Evolutionary conservation across 1,139 yeast genomes (phyloP).

Genomic region (Suzukiozyma palmioleophila): DNA sequence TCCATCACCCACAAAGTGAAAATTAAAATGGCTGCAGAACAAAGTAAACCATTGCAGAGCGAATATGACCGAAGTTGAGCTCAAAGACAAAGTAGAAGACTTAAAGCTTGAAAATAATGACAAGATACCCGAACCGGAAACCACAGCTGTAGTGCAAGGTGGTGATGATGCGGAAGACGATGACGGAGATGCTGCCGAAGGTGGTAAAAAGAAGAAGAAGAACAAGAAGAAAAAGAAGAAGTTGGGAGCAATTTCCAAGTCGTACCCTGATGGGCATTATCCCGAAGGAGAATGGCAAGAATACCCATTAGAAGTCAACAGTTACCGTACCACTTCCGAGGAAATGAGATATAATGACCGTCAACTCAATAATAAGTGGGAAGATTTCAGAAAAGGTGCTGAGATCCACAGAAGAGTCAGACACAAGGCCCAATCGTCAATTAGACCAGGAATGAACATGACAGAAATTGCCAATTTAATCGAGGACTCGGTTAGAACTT

Average conservation of each 20-base stretch:
- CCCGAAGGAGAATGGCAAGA: slow-evolving; percentile 91
- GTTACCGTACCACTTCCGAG: slow-evolving; percentile 77
- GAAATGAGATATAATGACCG: slow-evolving; percentile 79
- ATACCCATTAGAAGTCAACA: slow-evolving; percentile 66
- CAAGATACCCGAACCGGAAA: slow-evolving; percentile 3
- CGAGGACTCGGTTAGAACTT: slow-evolving; percentile 77
- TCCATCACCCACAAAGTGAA: too few relatives aligned
- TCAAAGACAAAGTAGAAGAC: slow-evolving; percentile 12
- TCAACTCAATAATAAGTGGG: slow-evolving; percentile 62
- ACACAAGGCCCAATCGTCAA: slow-evolving; percentile 64
- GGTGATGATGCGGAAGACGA: slow-evolving; percentile 10
- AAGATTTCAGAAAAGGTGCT: slow-evolving; percentile 92
- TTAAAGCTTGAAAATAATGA: slow-evolving; percentile 8
- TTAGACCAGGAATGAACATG: slow-evolving; percentile 91
- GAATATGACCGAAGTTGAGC: slow-evolving; percentile 8
- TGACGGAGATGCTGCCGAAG: slow-evolving; percentile 9
- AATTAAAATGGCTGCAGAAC: not conserved
- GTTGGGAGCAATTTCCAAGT: slow-evolving; percentile 55
- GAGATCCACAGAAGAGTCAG: slow-evolving; percentile 93
- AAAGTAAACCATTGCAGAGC: not conserved
- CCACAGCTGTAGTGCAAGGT: slow-evolving; percentile 6
- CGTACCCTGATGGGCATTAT: slow-evolving; percentile 68
- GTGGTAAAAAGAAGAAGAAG: slow-evolving; percentile 44
- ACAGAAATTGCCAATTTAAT: slow-evolving; percentile 85
- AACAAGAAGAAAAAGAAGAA: slow-evolving; percentile 43